These are phyloP conservation scores for Pelargonium citronellum DNA, from an alignment of 441 rosid genomes.

Conservation along the genomic window DNA sequence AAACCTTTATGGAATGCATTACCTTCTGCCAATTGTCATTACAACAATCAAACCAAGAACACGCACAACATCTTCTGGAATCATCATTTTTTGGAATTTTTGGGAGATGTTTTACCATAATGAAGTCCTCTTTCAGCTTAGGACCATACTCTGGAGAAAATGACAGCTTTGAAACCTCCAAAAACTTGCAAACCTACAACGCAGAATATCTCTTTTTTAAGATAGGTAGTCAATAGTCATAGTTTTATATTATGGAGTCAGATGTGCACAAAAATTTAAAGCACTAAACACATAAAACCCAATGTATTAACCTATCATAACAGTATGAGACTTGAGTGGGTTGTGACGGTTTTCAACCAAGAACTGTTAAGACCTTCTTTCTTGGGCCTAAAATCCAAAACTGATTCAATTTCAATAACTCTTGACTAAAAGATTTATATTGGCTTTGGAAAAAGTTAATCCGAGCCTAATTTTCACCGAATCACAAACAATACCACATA, in stretches of 20 bases:
- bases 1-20: constrained; percentile 25
- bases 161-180: constrained; percentile 96
- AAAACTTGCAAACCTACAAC: constrained; percentile 89
- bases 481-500: no score
- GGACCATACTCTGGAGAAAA: constrained; percentile 95
- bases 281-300: background rate
- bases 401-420: background rate
- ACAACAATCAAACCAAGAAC: constrained; percentile 79
- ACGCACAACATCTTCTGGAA: constrained; percentile 62
- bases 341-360: background rate
- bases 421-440: background rate
- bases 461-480: background rate
- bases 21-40: constrained; percentile 99
- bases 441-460: background rate
- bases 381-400: background rate
- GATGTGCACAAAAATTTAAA: constrained; percentile 11
- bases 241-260: constrained; percentile 10
- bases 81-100: constrained; percentile 54
- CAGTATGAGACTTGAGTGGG: background rate
- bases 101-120: constrained; percentile 92
- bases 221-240: constrained; percentile 20
- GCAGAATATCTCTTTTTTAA: constrained; percentile 25
- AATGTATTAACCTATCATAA: background rate
- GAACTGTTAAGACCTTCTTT: background rate
- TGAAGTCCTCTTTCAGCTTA: constrained; percentile 90